These are phyloP conservation scores for Sanguinoderma infundibulare DNA, from an alignment of 1,284 basidiomycete species.

Conservation along the genomic window DNA sequence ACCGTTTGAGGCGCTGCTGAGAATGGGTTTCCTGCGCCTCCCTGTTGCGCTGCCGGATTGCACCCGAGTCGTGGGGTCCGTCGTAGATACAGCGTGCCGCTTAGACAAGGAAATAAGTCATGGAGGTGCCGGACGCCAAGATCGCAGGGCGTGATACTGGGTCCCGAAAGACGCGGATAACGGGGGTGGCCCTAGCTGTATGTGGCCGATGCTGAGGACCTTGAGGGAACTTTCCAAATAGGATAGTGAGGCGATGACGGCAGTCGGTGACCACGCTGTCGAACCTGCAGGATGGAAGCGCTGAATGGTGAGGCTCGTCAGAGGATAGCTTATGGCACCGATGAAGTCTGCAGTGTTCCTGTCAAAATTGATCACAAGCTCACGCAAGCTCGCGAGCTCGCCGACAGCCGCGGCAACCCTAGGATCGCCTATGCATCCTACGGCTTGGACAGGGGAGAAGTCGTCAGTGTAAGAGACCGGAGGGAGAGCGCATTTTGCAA, in stretches of 20 bases:
- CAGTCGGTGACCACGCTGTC: background rate
- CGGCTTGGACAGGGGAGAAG: no score
- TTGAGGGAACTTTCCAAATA: background rate
- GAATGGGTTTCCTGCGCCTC: background rate
- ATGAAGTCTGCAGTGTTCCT: background rate
- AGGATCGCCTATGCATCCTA: background rate
- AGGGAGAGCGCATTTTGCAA: background rate
- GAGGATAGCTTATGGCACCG: background rate
- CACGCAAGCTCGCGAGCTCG: background rate
- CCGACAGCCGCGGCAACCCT: background rate
- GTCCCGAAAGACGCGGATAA: background rate
- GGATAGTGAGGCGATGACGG: background rate
- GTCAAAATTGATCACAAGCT: background rate
- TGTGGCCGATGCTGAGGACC: background rate
- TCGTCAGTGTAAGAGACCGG: background rate
- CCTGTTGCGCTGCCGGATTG: background rate
- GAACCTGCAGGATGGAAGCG: background rate
- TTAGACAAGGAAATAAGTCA: background rate
- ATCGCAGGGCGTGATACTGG: background rate
- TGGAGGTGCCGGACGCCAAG: background rate
- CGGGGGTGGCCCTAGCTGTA: background rate
- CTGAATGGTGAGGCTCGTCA: background rate
- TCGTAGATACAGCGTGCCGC: background rate
- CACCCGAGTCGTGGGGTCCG: background rate
- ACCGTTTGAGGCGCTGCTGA: background rate